These are phyloP conservation scores for Scleromitrula shiraiana DNA, from an alignment of 2,329 filamentous ascomycete species.

Conservation along the genomic window DNA sequence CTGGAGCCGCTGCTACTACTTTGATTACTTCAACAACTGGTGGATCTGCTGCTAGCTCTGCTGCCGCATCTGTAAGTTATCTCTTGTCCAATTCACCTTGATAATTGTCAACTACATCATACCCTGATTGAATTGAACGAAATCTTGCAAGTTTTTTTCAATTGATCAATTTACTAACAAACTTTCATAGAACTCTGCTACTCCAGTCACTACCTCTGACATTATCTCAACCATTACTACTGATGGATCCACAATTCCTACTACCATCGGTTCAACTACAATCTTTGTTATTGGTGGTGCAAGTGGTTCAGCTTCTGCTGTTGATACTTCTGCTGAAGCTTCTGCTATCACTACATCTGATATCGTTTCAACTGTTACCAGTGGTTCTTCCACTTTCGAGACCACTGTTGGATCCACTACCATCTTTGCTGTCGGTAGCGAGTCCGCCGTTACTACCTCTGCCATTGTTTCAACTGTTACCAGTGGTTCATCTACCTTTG, in stretches of 20 bases:
- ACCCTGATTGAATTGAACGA: neutral
- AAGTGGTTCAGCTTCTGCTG: constrained; percentile 2
- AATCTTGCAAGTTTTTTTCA: neutral
- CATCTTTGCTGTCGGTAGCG: constrained; percentile 14
- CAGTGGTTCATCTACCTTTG: constrained; percentile 14
- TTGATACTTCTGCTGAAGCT: constrained; percentile 1
- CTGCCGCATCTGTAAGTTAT: constrained; percentile 5
- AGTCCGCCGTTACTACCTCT: constrained; percentile 11
- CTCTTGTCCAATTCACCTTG: neutral
- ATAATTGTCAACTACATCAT: neutral
- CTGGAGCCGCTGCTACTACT: constrained; percentile 9
- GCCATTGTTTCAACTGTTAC: constrained; percentile 14
- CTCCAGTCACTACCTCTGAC: constrained; percentile 19
- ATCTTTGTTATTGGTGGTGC: constrained; percentile 13
- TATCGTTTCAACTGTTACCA: constrained; percentile 18
- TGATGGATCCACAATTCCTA: constrained; percentile 12
- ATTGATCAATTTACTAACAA: constrained; percentile 3
- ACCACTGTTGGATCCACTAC: constrained; percentile 23
- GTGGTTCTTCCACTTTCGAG: constrained; percentile 17
- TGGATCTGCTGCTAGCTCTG: neutral
- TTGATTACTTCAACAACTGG: constrained; percentile 8
- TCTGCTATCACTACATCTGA: constrained; percentile 24
- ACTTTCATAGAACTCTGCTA: constrained; percentile 1
- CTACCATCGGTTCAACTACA: constrained; percentile 17
- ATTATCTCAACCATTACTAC: constrained; percentile 14